Evolutionary conservation across 495 filamentous ascomycete species (phyloP), one percentile per base, ranked within the genome.

Genomic region (Aspergillus indologenus): DNA sequence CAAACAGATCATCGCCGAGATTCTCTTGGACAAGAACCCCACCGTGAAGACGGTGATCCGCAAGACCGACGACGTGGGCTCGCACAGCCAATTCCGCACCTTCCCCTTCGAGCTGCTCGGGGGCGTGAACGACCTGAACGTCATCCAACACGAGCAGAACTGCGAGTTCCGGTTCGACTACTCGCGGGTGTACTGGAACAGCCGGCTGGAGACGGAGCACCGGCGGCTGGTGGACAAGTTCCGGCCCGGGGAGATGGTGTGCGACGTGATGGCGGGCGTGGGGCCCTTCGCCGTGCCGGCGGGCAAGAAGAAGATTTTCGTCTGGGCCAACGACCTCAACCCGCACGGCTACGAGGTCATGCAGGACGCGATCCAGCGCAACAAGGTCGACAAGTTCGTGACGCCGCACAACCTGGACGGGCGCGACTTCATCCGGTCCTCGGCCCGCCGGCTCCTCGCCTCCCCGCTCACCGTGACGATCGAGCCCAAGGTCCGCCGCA

Each of bases 271-370:
- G 94, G 92, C 93, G 9, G 94, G 94, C 31, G 90, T 99, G 45
- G 94, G 94, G 1, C 94, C 94, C 1, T 99, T 99, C 70, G 92
- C 92, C 26, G 78, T 98, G 2, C 94, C 94, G 0, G 92, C 94
- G 1, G 94, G 90, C 23, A 93, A 87, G 76, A 92, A 88, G 71
- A 83, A 83, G 47, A 88, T 91, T n/a, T 93, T 96, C 63, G 92
- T 97, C 42, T 96, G 89, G 88, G 94, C 92, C 12, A 98, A 98
- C 69, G 94, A 99, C 68, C 83, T 97, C 66, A 99, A 99, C 65
- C 94, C 94, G 5, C 89, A 94, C 57, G 91, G 91, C 56, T 89
- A 83, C 71, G 80, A 76, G 49, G 84, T 82, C 51, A 84, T 99
- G 68, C 65, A 77, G 42, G 81, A 86, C 50, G 89, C 89, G 5